A percentile compares a stretch with the other conserved stretches of the same genome.
Conservation (phyloP, 208 protist genomes). For the Acanthamoeba healyi region DNA sequence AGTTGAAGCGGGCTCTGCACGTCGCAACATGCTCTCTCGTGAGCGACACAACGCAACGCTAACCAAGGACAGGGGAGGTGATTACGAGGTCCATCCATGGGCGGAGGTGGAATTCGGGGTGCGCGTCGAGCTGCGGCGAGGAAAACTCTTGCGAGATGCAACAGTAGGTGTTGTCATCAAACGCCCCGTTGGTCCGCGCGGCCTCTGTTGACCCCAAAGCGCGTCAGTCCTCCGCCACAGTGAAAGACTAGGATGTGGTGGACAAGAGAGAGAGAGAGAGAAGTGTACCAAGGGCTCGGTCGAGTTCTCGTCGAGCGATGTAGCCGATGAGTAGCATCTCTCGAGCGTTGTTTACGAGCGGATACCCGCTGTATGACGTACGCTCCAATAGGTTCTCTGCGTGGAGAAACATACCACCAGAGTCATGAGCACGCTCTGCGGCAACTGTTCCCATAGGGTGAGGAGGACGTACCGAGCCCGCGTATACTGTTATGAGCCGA, state of each 20-base stretch:
- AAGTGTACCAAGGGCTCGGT: background rate
- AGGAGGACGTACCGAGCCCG: background rate
- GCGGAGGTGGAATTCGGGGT: background rate
- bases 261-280: too few species aligned
- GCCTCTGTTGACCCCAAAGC: too few species aligned
- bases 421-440: too few species aligned
- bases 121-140: background rate
- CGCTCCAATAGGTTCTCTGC: constrained; percentile 44
- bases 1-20: constrained; percentile 24
- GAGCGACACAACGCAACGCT: background rate
- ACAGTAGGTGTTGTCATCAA: background rate
- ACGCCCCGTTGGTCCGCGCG: background rate
- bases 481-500: background rate
- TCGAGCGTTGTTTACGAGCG: background rate
- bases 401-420: background rate
- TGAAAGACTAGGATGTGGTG: too few species aligned
- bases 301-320: constrained; percentile 10
- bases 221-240: too few species aligned
- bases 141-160: constrained; percentile 7
- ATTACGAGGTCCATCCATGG: constrained; percentile 27
- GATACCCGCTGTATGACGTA: constrained; percentile 7
- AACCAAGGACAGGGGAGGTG: background rate
- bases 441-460: background rate
- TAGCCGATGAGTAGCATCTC: constrained; percentile 49
- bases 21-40: background rate